phyloP scores from a whole-genome alignment of 192 early-diverging fungal genomes.

The Mortierella hygrophila region DNA sequence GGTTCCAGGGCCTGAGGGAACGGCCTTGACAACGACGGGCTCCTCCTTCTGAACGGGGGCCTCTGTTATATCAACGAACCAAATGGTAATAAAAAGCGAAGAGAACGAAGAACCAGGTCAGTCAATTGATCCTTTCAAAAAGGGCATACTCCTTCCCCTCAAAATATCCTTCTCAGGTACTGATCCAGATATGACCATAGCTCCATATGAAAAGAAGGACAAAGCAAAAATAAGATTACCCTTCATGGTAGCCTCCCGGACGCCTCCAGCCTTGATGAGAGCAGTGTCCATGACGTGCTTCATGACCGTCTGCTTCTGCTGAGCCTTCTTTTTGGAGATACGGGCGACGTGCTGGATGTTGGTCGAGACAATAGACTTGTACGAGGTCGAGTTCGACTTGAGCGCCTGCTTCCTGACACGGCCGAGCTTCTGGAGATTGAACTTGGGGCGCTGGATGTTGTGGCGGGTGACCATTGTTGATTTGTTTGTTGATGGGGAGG shows the following conservation, averaged over 20 bases:
- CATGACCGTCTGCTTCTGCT: slow-evolving; percentile 41
- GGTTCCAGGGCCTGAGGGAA: slow-evolving; percentile 49
- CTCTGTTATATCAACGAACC: slow-evolving; percentile 13
- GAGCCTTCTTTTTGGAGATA: slow-evolving; percentile 55
- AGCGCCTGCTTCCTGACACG: slow-evolving; percentile 56
- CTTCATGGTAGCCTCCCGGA: slow-evolving; percentile 53
- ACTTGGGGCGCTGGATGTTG: slow-evolving; percentile 55
- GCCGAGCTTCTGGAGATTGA: slow-evolving; percentile 53
- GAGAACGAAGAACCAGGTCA: neutral
- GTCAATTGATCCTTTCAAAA: neutral
- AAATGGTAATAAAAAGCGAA: neutral
- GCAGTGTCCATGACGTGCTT: slow-evolving; percentile 40
- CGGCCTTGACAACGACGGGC: slow-evolving; percentile 41
- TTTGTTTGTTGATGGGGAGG: neutral
- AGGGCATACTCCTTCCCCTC: neutral
- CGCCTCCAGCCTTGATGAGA: slow-evolving; percentile 50
- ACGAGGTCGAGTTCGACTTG: slow-evolving; percentile 52
- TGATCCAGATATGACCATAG: neutral
- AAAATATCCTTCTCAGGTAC: neutral
- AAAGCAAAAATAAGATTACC: slow-evolving; percentile 16
- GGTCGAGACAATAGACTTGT: slow-evolving; percentile 49
- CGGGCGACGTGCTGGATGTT: slow-evolving; percentile 53
- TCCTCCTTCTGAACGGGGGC: slow-evolving; percentile 44
- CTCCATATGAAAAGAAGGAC: neutral
- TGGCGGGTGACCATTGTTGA: slow-evolving; percentile 52